Conservation (phyloP, 2,329 filamentous ascomycete species). For the Chrysoporthe deuterocubensis region DNA sequence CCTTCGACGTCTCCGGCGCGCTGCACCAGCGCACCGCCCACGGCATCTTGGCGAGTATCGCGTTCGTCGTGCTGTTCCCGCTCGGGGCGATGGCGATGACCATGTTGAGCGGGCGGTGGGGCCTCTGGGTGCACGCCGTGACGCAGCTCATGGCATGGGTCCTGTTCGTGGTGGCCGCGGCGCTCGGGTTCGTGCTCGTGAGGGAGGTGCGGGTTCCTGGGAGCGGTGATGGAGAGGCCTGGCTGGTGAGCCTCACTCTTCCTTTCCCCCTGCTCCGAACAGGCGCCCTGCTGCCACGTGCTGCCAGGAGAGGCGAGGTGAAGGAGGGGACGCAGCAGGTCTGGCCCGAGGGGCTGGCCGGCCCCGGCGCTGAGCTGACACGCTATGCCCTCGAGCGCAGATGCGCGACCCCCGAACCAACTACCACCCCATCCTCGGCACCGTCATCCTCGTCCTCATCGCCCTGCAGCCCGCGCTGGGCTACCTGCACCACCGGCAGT, state of each 20-base stretch:
- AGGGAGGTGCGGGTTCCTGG: slow-evolving; percentile 39
- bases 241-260: slow-evolving; percentile 36
- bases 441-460: slow-evolving; percentile 45
- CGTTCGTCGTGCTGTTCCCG: slow-evolving; percentile 33
- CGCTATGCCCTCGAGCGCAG: slow-evolving; percentile 29
- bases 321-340: background rate
- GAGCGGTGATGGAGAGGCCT: slow-evolving; percentile 29
- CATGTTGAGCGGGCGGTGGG: slow-evolving; percentile 39
- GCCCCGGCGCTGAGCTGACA: background rate
- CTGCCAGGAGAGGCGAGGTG: background rate
- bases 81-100: slow-evolving; percentile 31
- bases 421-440: slow-evolving; percentile 52
- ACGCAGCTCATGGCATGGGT: slow-evolving; percentile 44
- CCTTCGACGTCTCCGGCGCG: slow-evolving; percentile 1
- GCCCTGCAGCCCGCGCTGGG: slow-evolving; percentile 49
- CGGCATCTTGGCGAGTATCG: slow-evolving; percentile 29
- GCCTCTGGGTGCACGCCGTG: slow-evolving; percentile 44
- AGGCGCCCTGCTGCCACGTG: background rate
- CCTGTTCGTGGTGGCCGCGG: slow-evolving; percentile 45
- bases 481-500: slow-evolving; percentile 46
- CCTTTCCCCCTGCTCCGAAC: background rate
- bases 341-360: background rate
- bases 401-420: slow-evolving; percentile 39
- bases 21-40: slow-evolving; percentile 22
- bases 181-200: slow-evolving; percentile 48